Base-by-base conservation (phyloP, 179 eudicot genomes). In the Silene coronaria region DNA sequence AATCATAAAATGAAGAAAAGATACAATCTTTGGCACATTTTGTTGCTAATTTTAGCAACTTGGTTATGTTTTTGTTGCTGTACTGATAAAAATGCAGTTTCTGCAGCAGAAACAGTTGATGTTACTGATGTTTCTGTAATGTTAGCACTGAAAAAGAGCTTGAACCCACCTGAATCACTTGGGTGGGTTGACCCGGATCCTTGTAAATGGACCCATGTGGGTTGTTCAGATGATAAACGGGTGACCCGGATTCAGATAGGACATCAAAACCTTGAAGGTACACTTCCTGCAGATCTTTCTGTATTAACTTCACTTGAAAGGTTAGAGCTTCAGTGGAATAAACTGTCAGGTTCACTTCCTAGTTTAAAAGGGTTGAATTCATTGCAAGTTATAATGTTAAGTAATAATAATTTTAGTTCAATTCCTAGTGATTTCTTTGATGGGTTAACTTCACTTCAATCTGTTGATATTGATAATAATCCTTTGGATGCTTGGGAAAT, bases 221-320 rank as follows among this genome's bases (percentile, higher is more conserved):
- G 1, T 46, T 91, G 96, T 75, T 78, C 87, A 3, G 80, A 70
- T 10, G 84, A 59, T 4, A 87, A 84, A 17, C 80, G 87, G 79
- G 90, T 91, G 51, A 88, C 86, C 73, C 82, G 90, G 83, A 86
- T 91, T 77, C 96, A 91, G 79, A 82, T 91, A 75, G 96, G 96
- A 59, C 90, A 83, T 78, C 88, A 81, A 19, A 79, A 81, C 80
- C 87, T 91, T 27, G 64, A 85, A 84, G 97, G 97, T 83, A 87
- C 83, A 51, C 87, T 91, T 30, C 91, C 93, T 68, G 12, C 73
- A 21, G 73, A 78, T 23, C 82, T 91, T 48, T 75, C 86, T 57
- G 55, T 76, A 9, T 80, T 91, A 9, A 58, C 85, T 80, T 36
- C 81, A 58, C 89, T 91, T n/a, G 83, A 88, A 76, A 79, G 90